A percentile compares a stretch with the other conserved stretches of the same genome.
Conservation (phyloP, 176 grass and related monocot species). For the Hsuehochloa calcarea region DNA sequence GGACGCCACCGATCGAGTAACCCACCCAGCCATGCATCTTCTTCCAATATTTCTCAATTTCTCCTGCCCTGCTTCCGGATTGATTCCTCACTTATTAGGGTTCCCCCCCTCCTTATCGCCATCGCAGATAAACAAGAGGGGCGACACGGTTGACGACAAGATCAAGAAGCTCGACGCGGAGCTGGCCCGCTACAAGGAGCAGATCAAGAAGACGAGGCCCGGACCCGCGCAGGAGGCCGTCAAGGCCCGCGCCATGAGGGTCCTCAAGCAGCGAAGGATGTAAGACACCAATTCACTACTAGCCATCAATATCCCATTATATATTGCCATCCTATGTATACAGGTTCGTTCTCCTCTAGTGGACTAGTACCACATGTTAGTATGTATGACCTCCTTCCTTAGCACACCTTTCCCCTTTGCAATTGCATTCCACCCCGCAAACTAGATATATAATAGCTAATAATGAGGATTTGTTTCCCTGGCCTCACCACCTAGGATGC, state of each 20-base stretch:
- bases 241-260: slow-evolving; percentile 90
- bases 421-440: not conserved
- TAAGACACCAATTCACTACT: not conserved
- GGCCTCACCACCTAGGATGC: not conserved
- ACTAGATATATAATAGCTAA: not conserved
- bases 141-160: slow-evolving; percentile 85
- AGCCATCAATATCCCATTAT: not conserved
- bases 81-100: not conserved
- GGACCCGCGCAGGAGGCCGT: slow-evolving; percentile 95
- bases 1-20: slow-evolving; percentile 83
- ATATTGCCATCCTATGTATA: not conserved
- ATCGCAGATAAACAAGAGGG: slow-evolving; percentile 77
- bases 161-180: slow-evolving; percentile 93
- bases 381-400: too few species aligned
- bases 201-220: slow-evolving; percentile 91
- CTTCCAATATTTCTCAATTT: too few species aligned
- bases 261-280: slow-evolving; percentile 96
- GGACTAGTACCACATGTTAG: too few species aligned
- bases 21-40: not conserved
- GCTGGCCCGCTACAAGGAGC: slow-evolving; percentile 89
- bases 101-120: not conserved
- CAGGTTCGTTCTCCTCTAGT: not conserved
- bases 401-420: not conserved
- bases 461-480: not conserved
- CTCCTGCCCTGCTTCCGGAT: not conserved